phyloP scores from a whole-genome alignment of 345 rosid genomes.

The Ceriops zippeliana region DNA sequence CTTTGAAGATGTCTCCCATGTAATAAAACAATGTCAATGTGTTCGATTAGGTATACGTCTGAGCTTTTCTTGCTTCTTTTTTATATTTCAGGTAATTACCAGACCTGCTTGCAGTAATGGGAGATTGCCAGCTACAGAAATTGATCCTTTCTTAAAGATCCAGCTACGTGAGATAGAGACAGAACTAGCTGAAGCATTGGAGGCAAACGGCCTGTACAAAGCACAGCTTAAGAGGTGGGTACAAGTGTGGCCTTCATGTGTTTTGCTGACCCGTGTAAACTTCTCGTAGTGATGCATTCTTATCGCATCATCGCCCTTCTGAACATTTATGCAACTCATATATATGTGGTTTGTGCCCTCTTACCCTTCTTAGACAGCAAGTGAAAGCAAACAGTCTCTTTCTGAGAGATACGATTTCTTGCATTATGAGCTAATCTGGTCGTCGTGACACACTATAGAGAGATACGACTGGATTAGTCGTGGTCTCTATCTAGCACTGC shows the following conservation, averaged over 20 bases:
- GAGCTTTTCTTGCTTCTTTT: background rate
- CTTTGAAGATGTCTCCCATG: background rate
- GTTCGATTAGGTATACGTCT: background rate
- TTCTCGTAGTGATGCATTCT: background rate
- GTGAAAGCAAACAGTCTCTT: background rate
- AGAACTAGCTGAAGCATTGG: constrained; percentile 51
- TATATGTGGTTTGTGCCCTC: background rate
- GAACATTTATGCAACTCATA: background rate
- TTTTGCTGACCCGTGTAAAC: background rate
- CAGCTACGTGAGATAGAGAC: constrained; percentile 45
- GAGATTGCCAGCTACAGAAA: constrained; percentile 17
- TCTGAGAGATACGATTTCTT: no score
- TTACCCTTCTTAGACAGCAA: background rate
- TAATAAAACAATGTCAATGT: background rate
- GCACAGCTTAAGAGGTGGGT: constrained; percentile 51
- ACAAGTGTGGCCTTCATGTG: background rate
- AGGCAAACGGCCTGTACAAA: constrained; percentile 55
- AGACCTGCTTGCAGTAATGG: constrained; percentile 12
- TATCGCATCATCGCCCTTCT: background rate
- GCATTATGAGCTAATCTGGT: no score
- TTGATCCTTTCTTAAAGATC: constrained; percentile 38
- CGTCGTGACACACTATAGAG: no score
- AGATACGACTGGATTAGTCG: no score
- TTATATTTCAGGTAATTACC: constrained; percentile 30
- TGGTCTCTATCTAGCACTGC: background rate